These are phyloP conservation scores for Cercospora berteroae DNA, from an alignment of 2,329 filamentous ascomycete species.

Conservation along the genomic window DNA sequence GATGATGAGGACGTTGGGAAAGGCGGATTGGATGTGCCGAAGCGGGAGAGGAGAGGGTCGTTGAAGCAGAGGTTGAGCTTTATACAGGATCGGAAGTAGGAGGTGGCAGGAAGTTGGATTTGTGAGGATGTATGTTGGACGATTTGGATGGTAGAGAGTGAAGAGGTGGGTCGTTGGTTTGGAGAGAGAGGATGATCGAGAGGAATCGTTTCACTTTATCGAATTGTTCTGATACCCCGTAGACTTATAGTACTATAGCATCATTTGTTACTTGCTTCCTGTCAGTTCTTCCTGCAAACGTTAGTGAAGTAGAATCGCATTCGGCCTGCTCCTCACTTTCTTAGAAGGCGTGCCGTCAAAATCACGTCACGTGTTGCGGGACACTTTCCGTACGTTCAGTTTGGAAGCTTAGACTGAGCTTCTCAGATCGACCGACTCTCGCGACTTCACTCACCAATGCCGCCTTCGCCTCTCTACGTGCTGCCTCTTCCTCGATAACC, in stretches of 20 bases:
- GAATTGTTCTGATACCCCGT: not conserved
- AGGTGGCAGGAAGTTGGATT: not conserved
- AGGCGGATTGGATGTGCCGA: not conserved
- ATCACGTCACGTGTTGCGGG: not conserved
- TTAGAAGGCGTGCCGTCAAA: too few species aligned
- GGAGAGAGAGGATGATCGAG: not conserved
- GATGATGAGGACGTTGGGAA: slow-evolving; percentile 14
- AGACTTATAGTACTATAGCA: slow-evolving; percentile 1
- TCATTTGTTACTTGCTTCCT: not conserved
- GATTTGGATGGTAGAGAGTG: not conserved
- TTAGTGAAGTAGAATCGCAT: not conserved
- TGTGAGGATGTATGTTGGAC: not conserved
- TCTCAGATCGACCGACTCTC: not conserved
- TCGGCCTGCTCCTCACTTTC: not conserved
- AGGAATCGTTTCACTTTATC: not conserved
- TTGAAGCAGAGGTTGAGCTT: slow-evolving; percentile 77
- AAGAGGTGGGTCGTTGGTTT: not conserved
- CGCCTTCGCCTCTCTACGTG: not conserved
- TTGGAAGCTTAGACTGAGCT: not conserved
- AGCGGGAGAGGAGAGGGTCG: slow-evolving; percentile 2
- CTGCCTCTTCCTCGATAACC: not conserved
- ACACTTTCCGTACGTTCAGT: not conserved
- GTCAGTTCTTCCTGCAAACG: not conserved
- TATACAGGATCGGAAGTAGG: slow-evolving; percentile 40
- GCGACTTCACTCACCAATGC: not conserved